Conservation (phyloP, 768 basidiomycete species). For the Leucosporidium creatinivorum region DNA sequence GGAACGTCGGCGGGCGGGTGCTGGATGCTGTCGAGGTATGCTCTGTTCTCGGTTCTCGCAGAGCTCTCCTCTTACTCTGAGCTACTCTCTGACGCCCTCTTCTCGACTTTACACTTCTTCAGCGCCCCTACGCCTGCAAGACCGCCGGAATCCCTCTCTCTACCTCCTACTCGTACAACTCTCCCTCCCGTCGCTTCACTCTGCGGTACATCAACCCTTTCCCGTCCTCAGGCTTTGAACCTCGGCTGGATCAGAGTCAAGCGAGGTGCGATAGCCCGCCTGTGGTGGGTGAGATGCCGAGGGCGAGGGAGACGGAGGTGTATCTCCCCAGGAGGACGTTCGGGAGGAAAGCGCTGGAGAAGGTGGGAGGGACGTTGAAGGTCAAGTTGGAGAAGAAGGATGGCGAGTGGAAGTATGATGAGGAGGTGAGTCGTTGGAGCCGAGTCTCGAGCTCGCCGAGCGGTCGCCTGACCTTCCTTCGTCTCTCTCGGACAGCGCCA, state of each 20-base stretch:
- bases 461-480: not conserved
- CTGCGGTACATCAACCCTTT: conserved; percentile 58
- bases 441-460: too few relatives aligned
- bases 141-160: conserved; percentile 67
- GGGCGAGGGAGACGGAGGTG: conserved; percentile 64
- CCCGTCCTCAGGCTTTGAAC: conserved; percentile 6
- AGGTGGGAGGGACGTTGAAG: conserved; percentile 46
- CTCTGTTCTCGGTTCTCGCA: not conserved
- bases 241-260: conserved; percentile 27
- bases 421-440: conserved; percentile 34
- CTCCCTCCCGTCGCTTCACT: conserved; percentile 19
- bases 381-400: conserved; percentile 56
- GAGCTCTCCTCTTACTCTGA: too few relatives aligned
- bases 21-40: conserved; percentile 61
- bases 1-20: conserved; percentile 77
- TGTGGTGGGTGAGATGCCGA: conserved; percentile 42
- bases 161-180: conserved; percentile 17
- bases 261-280: conserved; percentile 43
- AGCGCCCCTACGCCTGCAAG: conserved; percentile 83
- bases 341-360: conserved; percentile 35
- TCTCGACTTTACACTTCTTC: not conserved
- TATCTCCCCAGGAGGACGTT: conserved; percentile 61
- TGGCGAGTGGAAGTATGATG: conserved; percentile 54
- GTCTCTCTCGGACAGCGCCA: conserved; percentile 46
- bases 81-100: not conserved